Base-by-base conservation (phyloP, 2,329 filamentous ascomycete genomes). In the Nigrospora osmanthi region DNA sequence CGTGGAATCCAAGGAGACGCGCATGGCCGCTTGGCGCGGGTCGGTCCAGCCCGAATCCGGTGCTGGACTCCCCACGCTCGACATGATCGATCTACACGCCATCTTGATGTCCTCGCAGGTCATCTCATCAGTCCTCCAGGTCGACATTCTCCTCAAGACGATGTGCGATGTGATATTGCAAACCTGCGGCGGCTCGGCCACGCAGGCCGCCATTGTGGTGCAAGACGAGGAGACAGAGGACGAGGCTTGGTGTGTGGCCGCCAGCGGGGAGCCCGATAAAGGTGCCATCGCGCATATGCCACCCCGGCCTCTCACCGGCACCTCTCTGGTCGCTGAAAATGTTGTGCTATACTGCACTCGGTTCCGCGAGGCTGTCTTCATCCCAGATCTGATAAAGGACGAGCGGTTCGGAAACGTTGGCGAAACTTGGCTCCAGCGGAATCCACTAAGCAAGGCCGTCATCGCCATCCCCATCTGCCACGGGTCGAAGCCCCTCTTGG, bases 111-210 rank as follows among this genome's bases (percentile, higher is more conserved):
- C 83, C 3, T 89, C 84, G 11, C 87, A 89, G 58, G 78, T 90
- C 37, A 82, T 91, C 37, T 90, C 86, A 5, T 89, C 85, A 14
- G 84, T 89, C 42, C 65, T 91, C 11, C 78, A 85, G 51, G 78
- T 90, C 12, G 85, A 90, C 51, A 78, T 84, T 54, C 72, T 91
- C 4, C 73, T 90, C 49, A 82, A 84, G 56, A 89, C 86, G 36
- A 88, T 91, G 80, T 87, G 85, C 53, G 81, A 88, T 49, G 87
- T 90, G 49, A 87, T 90, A 40, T 64, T 90, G 23, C 83, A 89
- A 53, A 88, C 84, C 0, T 89, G 85, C 42, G 85, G 85, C 35
- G 78, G 79, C 31, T 73, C 79, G 9, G 85, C 84, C 10, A 84
- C 83, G 2, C 70, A 85, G 6, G 85, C 84, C 15, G 85, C 84